phyloP scores from a whole-genome alignment of 2,329 filamentous ascomycete species.

The Pseudogymnoascus sp. region DNA sequence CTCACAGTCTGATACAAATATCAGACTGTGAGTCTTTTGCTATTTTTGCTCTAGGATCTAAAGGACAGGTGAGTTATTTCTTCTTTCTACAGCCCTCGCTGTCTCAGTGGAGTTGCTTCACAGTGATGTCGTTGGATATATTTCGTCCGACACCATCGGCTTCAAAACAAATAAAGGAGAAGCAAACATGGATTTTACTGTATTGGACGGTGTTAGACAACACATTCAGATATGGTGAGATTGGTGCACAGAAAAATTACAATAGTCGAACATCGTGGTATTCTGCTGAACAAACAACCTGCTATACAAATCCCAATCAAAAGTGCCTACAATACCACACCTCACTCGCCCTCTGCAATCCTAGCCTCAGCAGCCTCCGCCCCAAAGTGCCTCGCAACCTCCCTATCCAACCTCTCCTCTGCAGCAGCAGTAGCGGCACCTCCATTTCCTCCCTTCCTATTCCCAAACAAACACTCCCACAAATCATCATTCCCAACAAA shows the following conservation, averaged over 20 bases:
- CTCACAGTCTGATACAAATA: not conserved
- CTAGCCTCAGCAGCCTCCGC: slow-evolving; percentile 46
- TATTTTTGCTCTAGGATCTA: not conserved
- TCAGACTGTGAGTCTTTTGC: slow-evolving; percentile 2
- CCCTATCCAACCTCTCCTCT: slow-evolving; percentile 17
- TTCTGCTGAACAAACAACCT: not conserved
- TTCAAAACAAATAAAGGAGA: not conserved
- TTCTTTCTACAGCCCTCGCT: not conserved
- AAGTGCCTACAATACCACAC: not conserved
- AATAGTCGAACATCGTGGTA: slow-evolving; percentile 3
- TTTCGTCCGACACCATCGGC: not conserved
- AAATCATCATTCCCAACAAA: slow-evolving; percentile 69
- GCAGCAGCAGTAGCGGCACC: not conserved
- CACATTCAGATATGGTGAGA: not conserved
- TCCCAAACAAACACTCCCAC: slow-evolving; percentile 81
- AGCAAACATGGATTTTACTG: not conserved
- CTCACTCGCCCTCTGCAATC: slow-evolving; percentile 2
- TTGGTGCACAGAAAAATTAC: not conserved
- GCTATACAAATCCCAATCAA: not conserved
- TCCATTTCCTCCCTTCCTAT: slow-evolving; percentile 7
- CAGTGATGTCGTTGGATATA: not conserved
- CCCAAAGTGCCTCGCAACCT: slow-evolving; percentile 32
- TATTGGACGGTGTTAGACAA: not conserved
- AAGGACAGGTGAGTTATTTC: not conserved
- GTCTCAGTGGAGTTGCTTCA: not conserved